Percentiles rank a stretch among this genome's conserved stretches.
phyloP scores from a whole-genome alignment of 2,329 filamentous ascomycete genomes.

The Stachybotrys elegans region DNA sequence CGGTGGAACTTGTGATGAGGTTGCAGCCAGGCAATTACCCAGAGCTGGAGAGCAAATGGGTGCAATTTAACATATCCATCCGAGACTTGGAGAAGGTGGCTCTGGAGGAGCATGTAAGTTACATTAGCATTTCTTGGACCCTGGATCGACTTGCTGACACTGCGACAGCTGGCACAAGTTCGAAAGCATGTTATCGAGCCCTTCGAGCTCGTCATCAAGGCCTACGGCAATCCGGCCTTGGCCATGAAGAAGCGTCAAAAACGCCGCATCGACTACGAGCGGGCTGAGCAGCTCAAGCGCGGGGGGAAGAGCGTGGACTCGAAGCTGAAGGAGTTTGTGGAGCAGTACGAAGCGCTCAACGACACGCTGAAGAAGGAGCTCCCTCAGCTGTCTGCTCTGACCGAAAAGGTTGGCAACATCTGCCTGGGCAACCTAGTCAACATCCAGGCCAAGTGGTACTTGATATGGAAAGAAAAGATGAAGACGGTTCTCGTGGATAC shows the following conservation, averaged over 20 bases:
- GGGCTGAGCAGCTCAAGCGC: constrained; percentile 71
- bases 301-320: constrained; percentile 82
- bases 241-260: constrained; percentile 95
- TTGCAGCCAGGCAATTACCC: constrained; percentile 67
- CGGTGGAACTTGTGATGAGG: constrained; percentile 78
- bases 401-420: constrained; percentile 77
- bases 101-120: constrained; percentile 75
- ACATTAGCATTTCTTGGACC: background rate
- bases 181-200: constrained; percentile 81
- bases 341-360: constrained; percentile 87
- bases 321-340: constrained; percentile 76
- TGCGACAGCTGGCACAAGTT: constrained; percentile 55
- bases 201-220: constrained; percentile 70
- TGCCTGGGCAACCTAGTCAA: constrained; percentile 80
- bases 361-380: constrained; percentile 90
- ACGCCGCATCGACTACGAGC: constrained; percentile 83
- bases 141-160: constrained; percentile 6
- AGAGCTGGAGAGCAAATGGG: constrained; percentile 91
- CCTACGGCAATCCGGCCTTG: constrained; percentile 77
- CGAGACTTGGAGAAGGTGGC: constrained; percentile 79
- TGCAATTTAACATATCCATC: constrained; percentile 81
- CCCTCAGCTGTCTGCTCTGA: constrained; percentile 74
- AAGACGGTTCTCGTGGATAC: constrained; percentile 65
- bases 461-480: constrained; percentile 79
- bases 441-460: constrained; percentile 79